A percentile compares a stretch with the other conserved stretches of the same genome.
Conservation (phyloP, 2,329 filamentous ascomycete genomes). For the Diaporthe amygdali region DNA sequence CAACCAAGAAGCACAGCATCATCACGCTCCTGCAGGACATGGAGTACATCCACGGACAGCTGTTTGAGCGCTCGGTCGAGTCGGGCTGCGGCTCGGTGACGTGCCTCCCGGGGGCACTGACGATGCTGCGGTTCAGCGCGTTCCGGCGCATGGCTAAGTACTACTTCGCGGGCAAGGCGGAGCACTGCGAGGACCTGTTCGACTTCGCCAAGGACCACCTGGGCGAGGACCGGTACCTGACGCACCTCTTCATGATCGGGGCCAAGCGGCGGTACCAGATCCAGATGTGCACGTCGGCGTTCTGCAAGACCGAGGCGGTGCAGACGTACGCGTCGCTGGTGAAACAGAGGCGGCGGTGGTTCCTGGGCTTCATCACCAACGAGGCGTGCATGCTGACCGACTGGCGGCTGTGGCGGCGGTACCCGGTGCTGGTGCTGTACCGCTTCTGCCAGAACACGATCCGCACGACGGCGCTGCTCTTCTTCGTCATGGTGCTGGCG, state of each 20-base stretch:
- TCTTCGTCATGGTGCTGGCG: constrained; percentile 91
- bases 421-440: constrained; percentile 84
- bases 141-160: constrained; percentile 97
- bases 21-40: constrained; percentile 96
- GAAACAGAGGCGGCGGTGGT: constrained; percentile 96
- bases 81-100: constrained; percentile 94
- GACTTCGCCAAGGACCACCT: constrained; percentile 96
- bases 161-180: constrained; percentile 96
- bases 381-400: constrained; percentile 98
- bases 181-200: constrained; percentile 94
- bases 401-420: constrained; percentile 86
- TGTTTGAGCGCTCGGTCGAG: constrained; percentile 95
- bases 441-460: constrained; percentile 97
- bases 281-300: constrained; percentile 95
- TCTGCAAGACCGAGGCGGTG: constrained; percentile 97
- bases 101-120: constrained; percentile 92
- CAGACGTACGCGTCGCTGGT: constrained; percentile 84
- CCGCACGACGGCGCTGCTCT: constrained; percentile 88
- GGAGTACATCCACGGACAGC: constrained; percentile 96
- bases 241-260: constrained; percentile 98
- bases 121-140: constrained; percentile 93
- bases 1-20: constrained; percentile 84
- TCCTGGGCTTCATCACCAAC: constrained; percentile 96
- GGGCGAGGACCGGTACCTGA: constrained; percentile 95
- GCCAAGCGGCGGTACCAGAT: constrained; percentile 94